These are phyloP conservation scores for Mucor plumbeus DNA, from an alignment of 371 early-diverging fungal genomes.

Conservation along the genomic window DNA sequence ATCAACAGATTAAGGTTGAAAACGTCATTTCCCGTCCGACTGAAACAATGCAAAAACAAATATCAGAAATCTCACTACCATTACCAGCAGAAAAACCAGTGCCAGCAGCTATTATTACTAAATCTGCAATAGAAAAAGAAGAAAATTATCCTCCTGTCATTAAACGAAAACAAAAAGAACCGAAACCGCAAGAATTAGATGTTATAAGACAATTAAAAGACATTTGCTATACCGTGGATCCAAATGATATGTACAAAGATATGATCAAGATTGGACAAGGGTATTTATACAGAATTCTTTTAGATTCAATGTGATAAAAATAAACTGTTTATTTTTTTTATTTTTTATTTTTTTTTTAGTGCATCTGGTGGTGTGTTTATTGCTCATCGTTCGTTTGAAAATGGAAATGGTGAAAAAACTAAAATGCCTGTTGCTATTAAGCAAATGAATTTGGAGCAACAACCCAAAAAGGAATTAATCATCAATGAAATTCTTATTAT, in stretches of 20 bases:
- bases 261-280: constrained; percentile 92
- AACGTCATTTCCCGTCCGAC: not conserved
- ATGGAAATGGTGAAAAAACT: constrained; percentile 30
- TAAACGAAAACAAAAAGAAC: constrained; percentile 28
- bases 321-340: not conserved
- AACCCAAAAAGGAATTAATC: constrained; percentile 86
- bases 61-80: constrained; percentile 4
- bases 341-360: constrained; percentile 5
- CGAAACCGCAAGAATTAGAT: constrained; percentile 46
- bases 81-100: not conserved
- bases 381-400: constrained; percentile 54
- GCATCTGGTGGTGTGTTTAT: constrained; percentile 63
- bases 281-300: constrained; percentile 32
- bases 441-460: constrained; percentile 84
- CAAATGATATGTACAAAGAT: constrained; percentile 73
- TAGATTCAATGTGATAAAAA: not conserved
- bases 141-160: constrained; percentile 20
- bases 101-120: not conserved
- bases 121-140: not conserved
- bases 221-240: constrained; percentile 89
- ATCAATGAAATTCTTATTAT: constrained; percentile 86
- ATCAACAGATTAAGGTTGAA: constrained; percentile 3
- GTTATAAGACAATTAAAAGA: constrained; percentile 80
- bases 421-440: constrained; percentile 72
- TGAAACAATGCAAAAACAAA: not conserved